These are phyloP conservation scores for Gymnopilus dilepis DNA, from an alignment of 768 basidiomycete genomes.

Conservation along the genomic window DNA sequence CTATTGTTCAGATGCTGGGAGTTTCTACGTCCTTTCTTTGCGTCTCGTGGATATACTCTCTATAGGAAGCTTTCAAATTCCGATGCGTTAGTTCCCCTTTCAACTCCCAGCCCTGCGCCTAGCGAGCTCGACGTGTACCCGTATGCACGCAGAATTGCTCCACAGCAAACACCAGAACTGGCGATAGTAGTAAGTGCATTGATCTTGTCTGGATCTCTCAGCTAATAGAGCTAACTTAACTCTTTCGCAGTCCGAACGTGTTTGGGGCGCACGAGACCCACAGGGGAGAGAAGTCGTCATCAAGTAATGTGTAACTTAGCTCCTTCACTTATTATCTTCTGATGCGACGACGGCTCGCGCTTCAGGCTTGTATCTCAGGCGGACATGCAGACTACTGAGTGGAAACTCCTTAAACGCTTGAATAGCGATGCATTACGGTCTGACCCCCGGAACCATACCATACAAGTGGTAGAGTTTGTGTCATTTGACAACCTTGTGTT, in stretches of 20 bases:
- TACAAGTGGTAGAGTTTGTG: constrained; percentile 22
- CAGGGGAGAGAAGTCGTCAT: constrained; percentile 15
- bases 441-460: constrained; percentile 27
- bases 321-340: not conserved
- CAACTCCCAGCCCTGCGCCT: too few species aligned
- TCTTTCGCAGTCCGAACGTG: not conserved
- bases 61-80: too few species aligned
- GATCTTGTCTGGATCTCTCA: too few species aligned
- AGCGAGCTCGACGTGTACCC: too few species aligned
- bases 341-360: not conserved
- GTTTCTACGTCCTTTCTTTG: too few species aligned
- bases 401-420: constrained; percentile 17
- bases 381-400: constrained; percentile 11
- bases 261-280: constrained; percentile 13
- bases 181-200: too few species aligned
- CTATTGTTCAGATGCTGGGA: too few species aligned
- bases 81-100: too few species aligned
- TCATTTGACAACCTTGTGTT: constrained; percentile 20
- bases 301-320: not conserved
- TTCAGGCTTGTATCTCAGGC: constrained; percentile 14
- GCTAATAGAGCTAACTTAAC: too few species aligned
- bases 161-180: too few species aligned
- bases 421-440: constrained; percentile 17
- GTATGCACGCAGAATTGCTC: too few species aligned
- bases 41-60: too few species aligned